phyloP scores from a whole-genome alignment of 1,284 basidiomycete species.

The Anthracocystis setariae region DNA sequence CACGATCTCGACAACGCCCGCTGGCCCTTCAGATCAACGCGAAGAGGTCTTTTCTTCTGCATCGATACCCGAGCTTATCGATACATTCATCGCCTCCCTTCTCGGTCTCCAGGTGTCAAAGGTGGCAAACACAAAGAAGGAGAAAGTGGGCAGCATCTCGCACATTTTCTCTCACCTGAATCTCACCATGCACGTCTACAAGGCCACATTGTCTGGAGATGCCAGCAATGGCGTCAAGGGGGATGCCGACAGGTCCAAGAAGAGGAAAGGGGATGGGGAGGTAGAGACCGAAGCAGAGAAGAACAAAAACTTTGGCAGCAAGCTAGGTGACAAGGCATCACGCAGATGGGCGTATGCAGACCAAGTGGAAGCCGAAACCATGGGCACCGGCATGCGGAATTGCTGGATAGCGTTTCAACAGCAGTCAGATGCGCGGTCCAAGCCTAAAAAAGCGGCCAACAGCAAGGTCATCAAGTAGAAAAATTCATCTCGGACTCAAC shows the following conservation, averaged over 20 bases:
- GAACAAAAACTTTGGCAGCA: slow-evolving; percentile 40
- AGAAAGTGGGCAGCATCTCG: slow-evolving; percentile 70
- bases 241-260: neutral
- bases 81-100: slow-evolving; percentile 15
- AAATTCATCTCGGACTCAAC: too few species aligned
- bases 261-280: neutral
- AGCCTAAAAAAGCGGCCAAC: neutral
- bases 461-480: neutral
- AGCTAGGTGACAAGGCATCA: slow-evolving; percentile 10
- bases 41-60: slow-evolving; percentile 3
- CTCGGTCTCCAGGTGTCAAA: slow-evolving; percentile 2
- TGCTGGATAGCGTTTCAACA: slow-evolving; percentile 33
- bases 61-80: slow-evolving; percentile 15
- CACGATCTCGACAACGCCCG: slow-evolving; percentile 33
- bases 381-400: slow-evolving; percentile 57
- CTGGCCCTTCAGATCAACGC: slow-evolving; percentile 4
- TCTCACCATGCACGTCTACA: slow-evolving; percentile 83
- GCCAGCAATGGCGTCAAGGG: neutral
- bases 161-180: slow-evolving; percentile 91
- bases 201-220: neutral
- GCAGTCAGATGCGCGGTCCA: neutral
- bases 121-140: neutral
- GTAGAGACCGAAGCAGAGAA: slow-evolving; percentile 10
- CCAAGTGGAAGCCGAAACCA: slow-evolving; percentile 49
- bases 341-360: slow-evolving; percentile 37